Percentiles rank a stretch among this genome's conserved stretches.
phyloP scores from a whole-genome alignment of 1,139 yeast genomes.

The Ogataea hybrid region DNA sequence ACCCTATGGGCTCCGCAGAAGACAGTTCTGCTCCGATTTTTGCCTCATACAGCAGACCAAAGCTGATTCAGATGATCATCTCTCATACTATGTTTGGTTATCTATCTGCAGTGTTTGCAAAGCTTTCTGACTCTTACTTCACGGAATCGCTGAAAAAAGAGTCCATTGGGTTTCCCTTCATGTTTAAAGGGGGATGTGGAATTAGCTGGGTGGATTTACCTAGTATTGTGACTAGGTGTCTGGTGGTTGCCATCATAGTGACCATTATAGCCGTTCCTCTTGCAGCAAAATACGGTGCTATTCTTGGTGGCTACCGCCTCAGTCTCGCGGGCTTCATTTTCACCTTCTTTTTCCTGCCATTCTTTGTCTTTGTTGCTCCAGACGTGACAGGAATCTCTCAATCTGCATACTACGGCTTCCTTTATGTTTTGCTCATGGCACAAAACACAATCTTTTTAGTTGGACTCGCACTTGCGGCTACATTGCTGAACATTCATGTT shows the following conservation, averaged over 20 bases:
- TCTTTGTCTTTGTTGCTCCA: neutral
- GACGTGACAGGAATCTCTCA: neutral
- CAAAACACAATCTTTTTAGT: neutral
- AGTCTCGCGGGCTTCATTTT: neutral
- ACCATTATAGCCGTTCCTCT: neutral
- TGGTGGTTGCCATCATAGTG: neutral
- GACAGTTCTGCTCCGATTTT: neutral
- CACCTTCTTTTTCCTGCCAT: neutral
- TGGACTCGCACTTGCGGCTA: neutral
- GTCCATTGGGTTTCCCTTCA: neutral
- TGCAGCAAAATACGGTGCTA: neutral
- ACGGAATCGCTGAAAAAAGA: conserved; percentile 1
- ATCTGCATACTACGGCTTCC: neutral
- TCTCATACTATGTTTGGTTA: neutral
- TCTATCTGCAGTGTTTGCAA: neutral
- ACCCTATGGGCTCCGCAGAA: neutral
- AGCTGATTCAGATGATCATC: neutral
- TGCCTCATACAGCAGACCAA: neutral
- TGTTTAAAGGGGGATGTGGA: conserved; percentile 2
- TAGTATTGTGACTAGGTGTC: neutral
- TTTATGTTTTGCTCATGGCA: neutral
- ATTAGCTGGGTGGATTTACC: neutral
- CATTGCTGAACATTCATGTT: neutral
- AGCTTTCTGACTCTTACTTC: neutral
- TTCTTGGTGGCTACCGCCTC: neutral